Base-by-base conservation (phyloP, 1,284 basidiomycete species). In the Vanrija sp. region DNA sequence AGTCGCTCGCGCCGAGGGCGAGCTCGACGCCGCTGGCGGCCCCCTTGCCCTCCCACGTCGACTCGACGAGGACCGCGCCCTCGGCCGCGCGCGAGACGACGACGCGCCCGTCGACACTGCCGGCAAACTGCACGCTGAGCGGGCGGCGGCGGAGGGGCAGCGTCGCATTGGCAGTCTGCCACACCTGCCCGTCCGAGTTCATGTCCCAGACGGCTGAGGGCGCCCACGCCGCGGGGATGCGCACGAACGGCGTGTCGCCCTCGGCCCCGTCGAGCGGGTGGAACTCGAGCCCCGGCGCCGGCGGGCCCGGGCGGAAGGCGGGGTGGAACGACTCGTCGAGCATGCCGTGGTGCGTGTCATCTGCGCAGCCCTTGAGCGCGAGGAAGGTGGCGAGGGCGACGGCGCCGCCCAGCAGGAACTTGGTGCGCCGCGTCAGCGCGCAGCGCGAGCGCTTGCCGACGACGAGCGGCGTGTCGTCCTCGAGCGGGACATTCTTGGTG, bases 41-140 rank as follows among this genome's bases (percentile, higher is more conserved):
- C 6, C 22, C 42, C 7, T 4, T 15, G 42, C 23, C 23, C 16
- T 24, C 42, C 22, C 38, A 62, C 18, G 47, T 45, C 18, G 60
- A 60, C 54, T 67, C 62, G 49, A 67, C 57, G 41, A 60, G 42
- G 44, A 67, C 18, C 36, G 56, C 39, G 25, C 52, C 45, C 7
- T 23, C 46, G 2, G 55, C 60, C 16, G 49, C 46, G 27, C 60
- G 60, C 4, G 63, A 61, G 6, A 67, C 50, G 41, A 56, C 41
- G 22, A 67, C 53, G 16, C 54, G 53, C 12, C 55, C 60, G 20
- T 52, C 49, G 12, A 41, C 38, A 23, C 42, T 51, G 16, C 50
- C 48, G 39, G 51, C 41, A 48, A 67, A 44, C 25, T 61, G 51
- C 31, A 63, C 49, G 16, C 23, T 23, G 8, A 56, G 48, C 24